These are phyloP conservation scores for Verticillium nonalfalfae DNA, from an alignment of 2,329 filamentous ascomycete genomes.

Conservation along the genomic window DNA sequence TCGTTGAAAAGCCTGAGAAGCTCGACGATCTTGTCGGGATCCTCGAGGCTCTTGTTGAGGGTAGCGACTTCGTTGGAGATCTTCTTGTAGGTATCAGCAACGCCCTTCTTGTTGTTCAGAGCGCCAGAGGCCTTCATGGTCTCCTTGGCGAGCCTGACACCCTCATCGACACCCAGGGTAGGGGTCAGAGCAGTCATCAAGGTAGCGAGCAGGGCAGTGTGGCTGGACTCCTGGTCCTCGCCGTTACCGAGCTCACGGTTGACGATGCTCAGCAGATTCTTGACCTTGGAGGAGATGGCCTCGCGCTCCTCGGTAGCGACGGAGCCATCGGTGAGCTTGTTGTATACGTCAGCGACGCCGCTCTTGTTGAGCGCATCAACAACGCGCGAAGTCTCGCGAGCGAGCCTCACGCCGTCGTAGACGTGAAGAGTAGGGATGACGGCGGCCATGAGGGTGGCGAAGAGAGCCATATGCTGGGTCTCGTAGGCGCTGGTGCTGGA, in stretches of 20 bases:
- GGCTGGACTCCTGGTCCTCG: slow-evolving; percentile 87
- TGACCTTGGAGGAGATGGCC: slow-evolving; percentile 65
- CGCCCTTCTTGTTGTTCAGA: slow-evolving; percentile 63
- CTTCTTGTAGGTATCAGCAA: slow-evolving; percentile 63
- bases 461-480: slow-evolving; percentile 90
- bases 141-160: slow-evolving; percentile 74
- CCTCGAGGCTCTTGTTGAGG: slow-evolving; percentile 64
- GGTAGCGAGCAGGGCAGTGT: slow-evolving; percentile 84
- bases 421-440: slow-evolving; percentile 79
- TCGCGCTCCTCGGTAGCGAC: slow-evolving; percentile 62
- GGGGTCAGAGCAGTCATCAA: slow-evolving; percentile 71
- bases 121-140: slow-evolving; percentile 77
- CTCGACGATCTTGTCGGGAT: slow-evolving; percentile 63
- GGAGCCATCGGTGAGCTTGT: slow-evolving; percentile 55
- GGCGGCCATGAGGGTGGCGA: slow-evolving; percentile 73
- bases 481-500: slow-evolving; percentile 84
- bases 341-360: slow-evolving; percentile 64
- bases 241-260: slow-evolving; percentile 91
- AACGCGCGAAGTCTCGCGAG: slow-evolving; percentile 74
- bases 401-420: slow-evolving; percentile 80
- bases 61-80: slow-evolving; percentile 56
- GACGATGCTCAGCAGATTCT: slow-evolving; percentile 65
- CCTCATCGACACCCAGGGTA: slow-evolving; percentile 82
- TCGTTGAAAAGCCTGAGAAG: slow-evolving; percentile 74
- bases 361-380: slow-evolving; percentile 73